Percentiles rank a stretch among this genome's conserved stretches.
phyloP scores from a whole-genome alignment of 495 filamentous ascomycete species.

The Platismatia glauca region DNA sequence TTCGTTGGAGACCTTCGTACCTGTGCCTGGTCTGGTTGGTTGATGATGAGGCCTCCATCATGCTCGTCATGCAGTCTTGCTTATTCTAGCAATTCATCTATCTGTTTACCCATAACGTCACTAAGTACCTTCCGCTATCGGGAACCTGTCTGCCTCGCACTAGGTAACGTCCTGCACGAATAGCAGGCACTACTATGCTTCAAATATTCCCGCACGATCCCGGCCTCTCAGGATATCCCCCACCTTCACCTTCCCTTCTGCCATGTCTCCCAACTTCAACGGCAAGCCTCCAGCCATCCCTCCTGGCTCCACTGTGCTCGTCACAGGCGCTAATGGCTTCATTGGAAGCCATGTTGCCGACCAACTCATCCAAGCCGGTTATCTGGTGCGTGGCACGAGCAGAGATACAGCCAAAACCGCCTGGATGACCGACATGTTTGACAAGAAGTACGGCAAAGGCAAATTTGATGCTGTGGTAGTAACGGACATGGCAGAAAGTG shows the following conservation, averaged over 20 bases:
- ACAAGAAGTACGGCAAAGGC: constrained; percentile 33
- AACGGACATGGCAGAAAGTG: constrained; percentile 29
- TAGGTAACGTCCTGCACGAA: too few relatives aligned
- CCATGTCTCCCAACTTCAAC: constrained; percentile 1
- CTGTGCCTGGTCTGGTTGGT: too few relatives aligned
- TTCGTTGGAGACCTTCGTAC: too few relatives aligned
- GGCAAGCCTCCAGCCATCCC: constrained; percentile 7
- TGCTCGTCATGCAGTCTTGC: too few relatives aligned
- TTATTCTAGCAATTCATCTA: too few relatives aligned
- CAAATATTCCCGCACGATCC: too few relatives aligned
- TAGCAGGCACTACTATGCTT: too few relatives aligned
- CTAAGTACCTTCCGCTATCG: too few relatives aligned
- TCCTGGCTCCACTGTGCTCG: constrained; percentile 29
- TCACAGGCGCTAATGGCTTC: constrained; percentile 51
- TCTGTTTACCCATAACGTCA: too few relatives aligned
- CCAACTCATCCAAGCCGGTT: constrained; percentile 41
- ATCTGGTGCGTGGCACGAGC: constrained; percentile 44
- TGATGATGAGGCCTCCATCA: too few relatives aligned
- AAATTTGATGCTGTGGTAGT: constrained; percentile 34
- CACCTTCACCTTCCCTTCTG: not conserved
- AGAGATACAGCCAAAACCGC: constrained; percentile 32
- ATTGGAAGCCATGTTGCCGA: constrained; percentile 45
- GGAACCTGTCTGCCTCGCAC: too few relatives aligned
- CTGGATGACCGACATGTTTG: constrained; percentile 37
- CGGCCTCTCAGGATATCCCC: too few relatives aligned